Base-by-base conservation (phyloP, 2,329 filamentous ascomycete genomes). In the Seiridium cupressi region DNA sequence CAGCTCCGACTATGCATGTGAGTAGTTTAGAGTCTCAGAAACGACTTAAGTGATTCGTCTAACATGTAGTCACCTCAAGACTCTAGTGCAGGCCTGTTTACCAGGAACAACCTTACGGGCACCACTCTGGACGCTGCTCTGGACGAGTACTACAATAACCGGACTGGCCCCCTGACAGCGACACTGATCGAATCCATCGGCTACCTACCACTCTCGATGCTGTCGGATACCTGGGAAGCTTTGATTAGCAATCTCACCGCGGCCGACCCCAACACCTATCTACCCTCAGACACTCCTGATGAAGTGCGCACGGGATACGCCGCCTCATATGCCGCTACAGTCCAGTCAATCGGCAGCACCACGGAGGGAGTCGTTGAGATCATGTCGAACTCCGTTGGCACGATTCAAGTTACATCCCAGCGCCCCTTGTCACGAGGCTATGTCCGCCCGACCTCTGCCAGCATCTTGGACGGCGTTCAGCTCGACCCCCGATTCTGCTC, bases 401-500 rank as follows among this genome's bases (percentile, higher is more conserved):
- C 55, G 13, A 40, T 57, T 31, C 55, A 57, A 31, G 55, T 57
- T 6, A 44, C 55, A 10, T 57, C 55, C 18, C 55, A 57, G 44
- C 55, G 55, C 13, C 55, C 55, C 3, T 26, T 57, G 7, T 57
- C 55, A 10, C 55, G 55, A 11, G 55, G 55, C 31, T 57, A 46
- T 42, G 55, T 57, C 31, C 55, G 55, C 42, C 42, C 55, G 6
- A 18, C 31, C 4, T 57, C 55, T 11, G 40, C 55, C 31, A 44
- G 32, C n/a, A 26, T 57, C 26, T 9, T 48, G 7, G 55, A 36
- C 44, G 55, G 55, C 10, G 55, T 46, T 8, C 54, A 49, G 13
- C 32, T 79, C 40, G 76, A 80, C 66, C 75, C 75, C 63, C 72
- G 73, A 56, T 73, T 71, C 7, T 70, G 69, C 7, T 72, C 72